Base-by-base conservation (phyloP, 371 early-diverging fungal genomes). In the Haplosporangium sp. region DNA sequence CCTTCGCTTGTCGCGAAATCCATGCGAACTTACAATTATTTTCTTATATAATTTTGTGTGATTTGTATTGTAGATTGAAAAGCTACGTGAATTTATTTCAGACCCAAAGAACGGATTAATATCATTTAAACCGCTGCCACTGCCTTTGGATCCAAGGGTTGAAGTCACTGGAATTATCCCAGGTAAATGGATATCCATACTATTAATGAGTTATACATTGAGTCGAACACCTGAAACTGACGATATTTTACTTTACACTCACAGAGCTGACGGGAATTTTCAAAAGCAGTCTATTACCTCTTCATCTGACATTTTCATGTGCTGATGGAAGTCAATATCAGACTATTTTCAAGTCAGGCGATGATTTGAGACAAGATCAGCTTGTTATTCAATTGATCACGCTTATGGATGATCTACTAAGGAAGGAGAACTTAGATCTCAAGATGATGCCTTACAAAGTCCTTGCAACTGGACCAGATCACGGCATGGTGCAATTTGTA, bases 321-420 rank as follows among this genome's bases (percentile, higher is more conserved):
- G 76, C 85, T 5, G 96, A 96, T 76, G 94, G 92, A 10, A 77
- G 84, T 20, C 93, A 94, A 83, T 96, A 96, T 72, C 92, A 94
- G 3, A 89, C 90, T 61, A 97, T 99, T 4, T 98, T 97, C 88
- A 99, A 99, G 83, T 87, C 91, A 0, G 99, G 99, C 5, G 99
- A 99, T 82, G 99, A 99, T 75, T 84, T 99, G 83, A 85, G 98
- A 38, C 99, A 99, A 86, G 99, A 99, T 86, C 98, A 98, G 83
- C 87, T 99, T 35, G 96, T 97, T 5, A 94, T 99, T 50, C 98
- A 98, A 82, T 92, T 98, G 61, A 96, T 98, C 65, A 94, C 93
- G 0, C 86, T 99, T 37, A 98, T 99, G 97, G 97, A 99, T 83
- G 89, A 91, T 65, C 86, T 99, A 34, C 83, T 98, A 57, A 90